These are phyloP conservation scores for Penicillium mononematosum DNA, from an alignment of 495 filamentous ascomycete genomes.

Conservation along the genomic window DNA sequence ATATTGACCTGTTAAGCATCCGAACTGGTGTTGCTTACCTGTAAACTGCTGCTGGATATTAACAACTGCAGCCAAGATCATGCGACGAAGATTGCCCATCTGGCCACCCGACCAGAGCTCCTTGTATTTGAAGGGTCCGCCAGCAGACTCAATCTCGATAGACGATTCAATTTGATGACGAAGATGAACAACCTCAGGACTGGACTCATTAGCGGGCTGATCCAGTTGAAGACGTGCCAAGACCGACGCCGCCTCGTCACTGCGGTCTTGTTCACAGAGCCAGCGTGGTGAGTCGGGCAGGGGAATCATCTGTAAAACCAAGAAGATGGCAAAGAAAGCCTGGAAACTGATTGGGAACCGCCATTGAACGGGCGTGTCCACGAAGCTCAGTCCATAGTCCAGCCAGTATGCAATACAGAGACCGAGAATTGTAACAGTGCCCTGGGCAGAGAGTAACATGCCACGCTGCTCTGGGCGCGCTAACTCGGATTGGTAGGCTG, in stretches of 20 bases:
- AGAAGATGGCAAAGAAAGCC: conserved; percentile 55
- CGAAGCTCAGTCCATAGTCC: conserved; percentile 57
- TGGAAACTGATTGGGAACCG: conserved; percentile 60
- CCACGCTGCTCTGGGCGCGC: conserved; percentile 60
- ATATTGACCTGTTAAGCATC: no score
- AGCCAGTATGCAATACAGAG: conserved; percentile 51
- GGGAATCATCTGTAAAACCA: conserved; percentile 56
- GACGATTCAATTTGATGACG: conserved; percentile 35
- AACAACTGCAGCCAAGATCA: conserved; percentile 36
- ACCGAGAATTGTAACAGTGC: conserved; percentile 43
- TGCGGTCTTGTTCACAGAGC: conserved; percentile 50
- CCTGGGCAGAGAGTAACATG: conserved; percentile 53
- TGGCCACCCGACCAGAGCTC: conserved; percentile 39
- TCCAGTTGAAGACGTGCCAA: conserved; percentile 44
- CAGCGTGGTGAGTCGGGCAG: conserved; percentile 64
- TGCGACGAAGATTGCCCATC: conserved; percentile 40
- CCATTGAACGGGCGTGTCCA: conserved; percentile 50
- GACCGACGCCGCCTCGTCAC: conserved; percentile 51
- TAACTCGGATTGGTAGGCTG: conserved; percentile 50
- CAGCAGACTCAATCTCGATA: conserved; percentile 38
- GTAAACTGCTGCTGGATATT: conserved; percentile 43
- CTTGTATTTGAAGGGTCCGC: conserved; percentile 39
- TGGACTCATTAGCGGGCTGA: conserved; percentile 19
- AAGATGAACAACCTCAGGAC: conserved; percentile 21
- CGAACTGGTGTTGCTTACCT: conserved; percentile 5